phyloP scores from a whole-genome alignment of 2,329 filamentous ascomycete genomes.

The Tolypocladium paradoxum region DNA sequence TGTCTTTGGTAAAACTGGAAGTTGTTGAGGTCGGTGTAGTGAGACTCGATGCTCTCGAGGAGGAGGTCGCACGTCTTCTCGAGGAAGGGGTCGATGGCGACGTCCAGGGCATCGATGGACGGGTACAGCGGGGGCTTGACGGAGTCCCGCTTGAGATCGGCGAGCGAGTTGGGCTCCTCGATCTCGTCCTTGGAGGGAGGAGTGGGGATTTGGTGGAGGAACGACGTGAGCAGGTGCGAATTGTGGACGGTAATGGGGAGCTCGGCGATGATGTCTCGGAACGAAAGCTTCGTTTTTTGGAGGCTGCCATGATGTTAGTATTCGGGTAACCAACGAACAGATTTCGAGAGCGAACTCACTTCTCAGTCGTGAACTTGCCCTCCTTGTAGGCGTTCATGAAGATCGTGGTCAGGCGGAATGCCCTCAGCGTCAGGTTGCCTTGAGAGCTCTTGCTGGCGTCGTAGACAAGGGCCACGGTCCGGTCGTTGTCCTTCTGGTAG shows the following conservation, averaged over 20 bases:
- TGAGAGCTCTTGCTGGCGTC: constrained; percentile 93
- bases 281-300: constrained; percentile 86
- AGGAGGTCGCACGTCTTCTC: constrained; percentile 97
- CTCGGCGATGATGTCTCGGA: constrained; percentile 89
- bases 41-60: constrained; percentile 91
- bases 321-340: not conserved
- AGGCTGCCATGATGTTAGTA: constrained; percentile 45
- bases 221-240: constrained; percentile 91
- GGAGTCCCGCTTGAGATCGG: constrained; percentile 61
- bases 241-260: constrained; percentile 86
- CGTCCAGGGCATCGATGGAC: constrained; percentile 80
- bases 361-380: constrained; percentile 93
- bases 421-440: constrained; percentile 78
- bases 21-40: constrained; percentile 99
- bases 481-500: constrained; percentile 93
- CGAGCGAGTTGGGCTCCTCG: constrained; percentile 66
- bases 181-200: constrained; percentile 53
- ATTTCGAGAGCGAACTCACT: constrained; percentile 41
- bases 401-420: constrained; percentile 75
- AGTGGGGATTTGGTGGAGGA: constrained; percentile 81
- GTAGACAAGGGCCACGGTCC: constrained; percentile 81
- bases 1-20: constrained; percentile 94
- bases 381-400: constrained; percentile 95
- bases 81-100: constrained; percentile 92
- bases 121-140: constrained; percentile 61